Percentiles rank a stretch among this genome's conserved stretches.
Evolutionary conservation across 768 basidiomycete genomes (phyloP).

Genomic region (Mycena rebaudengoi): DNA sequence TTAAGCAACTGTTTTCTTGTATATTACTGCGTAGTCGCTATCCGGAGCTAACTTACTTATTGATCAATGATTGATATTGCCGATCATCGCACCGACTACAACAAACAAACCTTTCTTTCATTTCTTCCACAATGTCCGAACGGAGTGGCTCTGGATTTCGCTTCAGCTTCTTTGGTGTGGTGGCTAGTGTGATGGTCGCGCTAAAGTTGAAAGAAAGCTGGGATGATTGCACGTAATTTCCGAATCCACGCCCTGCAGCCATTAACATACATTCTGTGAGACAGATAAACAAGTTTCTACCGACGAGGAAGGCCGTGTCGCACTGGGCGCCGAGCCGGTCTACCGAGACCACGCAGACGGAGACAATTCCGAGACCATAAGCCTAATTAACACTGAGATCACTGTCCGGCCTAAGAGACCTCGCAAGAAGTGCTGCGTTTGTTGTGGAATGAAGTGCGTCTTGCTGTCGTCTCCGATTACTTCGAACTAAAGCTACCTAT

Average conservation of each 20-base stretch:
- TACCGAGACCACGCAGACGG: conserved; percentile 26
- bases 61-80: too few species aligned
- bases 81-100: too few species aligned
- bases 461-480: conserved; percentile 1
- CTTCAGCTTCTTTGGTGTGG: conserved; percentile 51
- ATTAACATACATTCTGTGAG: background rate
- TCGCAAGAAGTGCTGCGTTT: conserved; percentile 53
- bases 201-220: conserved; percentile 57
- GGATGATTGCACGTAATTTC: conserved; percentile 51
- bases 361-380: conserved; percentile 41
- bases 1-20: too few species aligned
- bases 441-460: conserved; percentile 59
- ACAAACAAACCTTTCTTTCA: background rate
- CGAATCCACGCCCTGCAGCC: too few species aligned
- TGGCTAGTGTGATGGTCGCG: conserved; percentile 53
- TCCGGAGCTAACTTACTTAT: too few species aligned
- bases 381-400: conserved; percentile 43
- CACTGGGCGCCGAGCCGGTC: conserved; percentile 30
- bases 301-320: conserved; percentile 52
- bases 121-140: conserved; percentile 16
- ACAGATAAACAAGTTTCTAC: conserved; percentile 52
- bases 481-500: background rate
- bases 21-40: too few species aligned
- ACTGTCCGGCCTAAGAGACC: conserved; percentile 42
- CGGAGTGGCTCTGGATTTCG: conserved; percentile 7